Evolutionary conservation across 768 basidiomycete species (phyloP).

Genomic region (Mycena olivaceomarginata): DNA sequence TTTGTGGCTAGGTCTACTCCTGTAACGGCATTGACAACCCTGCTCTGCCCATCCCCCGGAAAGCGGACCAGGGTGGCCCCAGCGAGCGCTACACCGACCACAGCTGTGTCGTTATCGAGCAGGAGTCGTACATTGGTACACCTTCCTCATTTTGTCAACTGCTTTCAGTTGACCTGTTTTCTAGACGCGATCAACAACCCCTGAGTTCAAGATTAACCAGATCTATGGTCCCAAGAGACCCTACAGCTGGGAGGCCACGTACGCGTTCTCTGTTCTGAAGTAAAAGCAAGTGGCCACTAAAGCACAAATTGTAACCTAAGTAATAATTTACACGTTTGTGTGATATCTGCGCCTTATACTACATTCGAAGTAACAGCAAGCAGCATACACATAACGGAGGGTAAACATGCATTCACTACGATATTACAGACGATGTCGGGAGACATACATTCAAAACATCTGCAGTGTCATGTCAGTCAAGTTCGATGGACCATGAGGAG

Average conservation of each 20-base stretch:
- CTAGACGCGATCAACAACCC: slow-evolving; percentile 68
- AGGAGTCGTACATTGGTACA: slow-evolving; percentile 61
- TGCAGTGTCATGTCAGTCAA: background rate
- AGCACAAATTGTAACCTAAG: background rate
- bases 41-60: slow-evolving; percentile 60
- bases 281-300: background rate
- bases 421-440: too few relatives aligned
- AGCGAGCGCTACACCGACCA: slow-evolving; percentile 57
- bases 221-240: slow-evolving; percentile 62
- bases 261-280: slow-evolving; percentile 57
- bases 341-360: too few relatives aligned
- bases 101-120: slow-evolving; percentile 67
- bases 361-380: too few relatives aligned
- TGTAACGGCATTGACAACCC: slow-evolving; percentile 64
- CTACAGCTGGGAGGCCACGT: slow-evolving; percentile 63
- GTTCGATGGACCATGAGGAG: background rate
- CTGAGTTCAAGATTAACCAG: slow-evolving; percentile 63
- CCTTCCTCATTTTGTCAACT: background rate
- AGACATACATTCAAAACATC: too few relatives aligned
- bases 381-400: too few relatives aligned
- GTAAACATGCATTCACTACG: too few relatives aligned
- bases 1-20: slow-evolving; percentile 57
- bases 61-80: slow-evolving; percentile 64
- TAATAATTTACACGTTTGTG: too few relatives aligned
- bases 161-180: background rate